Conservation (phyloP, 2,329 filamentous ascomycete species). For the Colletotrichum sansevieriae region DNA sequence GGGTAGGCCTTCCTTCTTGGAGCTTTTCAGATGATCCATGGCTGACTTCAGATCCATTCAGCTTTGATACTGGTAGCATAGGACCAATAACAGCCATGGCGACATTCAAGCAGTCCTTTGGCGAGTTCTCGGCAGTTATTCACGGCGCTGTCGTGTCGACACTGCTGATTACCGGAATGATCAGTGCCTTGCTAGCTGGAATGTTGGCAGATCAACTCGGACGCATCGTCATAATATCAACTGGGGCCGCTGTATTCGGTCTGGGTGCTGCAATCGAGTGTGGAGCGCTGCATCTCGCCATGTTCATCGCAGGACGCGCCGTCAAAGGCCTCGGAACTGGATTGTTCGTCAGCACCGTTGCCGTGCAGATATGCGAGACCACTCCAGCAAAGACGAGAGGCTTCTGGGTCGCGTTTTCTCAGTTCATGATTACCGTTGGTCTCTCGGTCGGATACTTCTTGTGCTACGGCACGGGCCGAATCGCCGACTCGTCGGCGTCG, state of each 20-base stretch:
- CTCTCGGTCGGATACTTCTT: constrained; percentile 70
- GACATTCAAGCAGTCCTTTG: constrained; percentile 63
- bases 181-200: constrained; percentile 70
- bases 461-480: constrained; percentile 67
- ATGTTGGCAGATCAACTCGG: constrained; percentile 68
- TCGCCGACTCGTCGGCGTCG: constrained; percentile 59
- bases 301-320: constrained; percentile 68
- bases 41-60: not conserved
- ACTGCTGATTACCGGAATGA: constrained; percentile 69
- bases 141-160: constrained; percentile 72
- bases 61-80: constrained; percentile 63
- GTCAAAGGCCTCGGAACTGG: constrained; percentile 70
- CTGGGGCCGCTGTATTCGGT: constrained; percentile 65
- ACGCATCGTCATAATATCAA: constrained; percentile 62
- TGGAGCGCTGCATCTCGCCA: constrained; percentile 53
- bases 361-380: constrained; percentile 70
- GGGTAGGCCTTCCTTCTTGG: not conserved
- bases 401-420: constrained; percentile 63
- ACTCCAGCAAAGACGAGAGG: constrained; percentile 65
- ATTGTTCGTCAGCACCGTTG: constrained; percentile 65
- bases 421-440: constrained; percentile 65
- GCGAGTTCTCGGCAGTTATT: constrained; percentile 64
- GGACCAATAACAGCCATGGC: constrained; percentile 71
- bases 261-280: constrained; percentile 62
- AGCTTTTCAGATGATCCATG: not conserved